A percentile compares a stretch with the other conserved stretches of the same genome.
These are phyloP conservation scores for Aspergillus coremiiformis DNA, from an alignment of 495 filamentous ascomycete genomes.

Conservation along the genomic window DNA sequence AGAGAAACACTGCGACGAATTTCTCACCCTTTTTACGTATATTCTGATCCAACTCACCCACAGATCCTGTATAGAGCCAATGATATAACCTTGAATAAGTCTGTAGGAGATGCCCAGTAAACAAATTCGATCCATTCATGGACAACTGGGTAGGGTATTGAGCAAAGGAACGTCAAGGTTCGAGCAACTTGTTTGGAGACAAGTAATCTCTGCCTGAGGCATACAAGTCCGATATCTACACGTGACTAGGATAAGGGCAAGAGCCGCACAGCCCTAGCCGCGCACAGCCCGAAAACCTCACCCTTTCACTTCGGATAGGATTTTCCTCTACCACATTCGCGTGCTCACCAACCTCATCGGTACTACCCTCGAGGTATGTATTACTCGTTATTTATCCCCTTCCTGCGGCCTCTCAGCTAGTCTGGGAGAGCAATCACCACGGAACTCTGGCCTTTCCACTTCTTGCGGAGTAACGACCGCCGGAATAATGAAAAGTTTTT, in stretches of 20 bases:
- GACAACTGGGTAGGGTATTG: neutral
- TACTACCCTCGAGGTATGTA: constrained; percentile 43
- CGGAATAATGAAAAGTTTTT: neutral
- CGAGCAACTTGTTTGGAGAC: neutral
- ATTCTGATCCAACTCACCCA: constrained; percentile 14
- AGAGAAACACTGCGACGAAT: constrained; percentile 35
- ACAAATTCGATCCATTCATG: neutral
- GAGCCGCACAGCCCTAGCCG: constrained; percentile 21
- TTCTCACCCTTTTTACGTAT: constrained; percentile 26
- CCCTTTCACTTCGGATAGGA: constrained; percentile 10
- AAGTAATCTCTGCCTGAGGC: constrained; percentile 32
- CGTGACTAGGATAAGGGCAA: constrained; percentile 26
- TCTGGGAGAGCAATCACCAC: constrained; percentile 43
- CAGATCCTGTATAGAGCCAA: constrained; percentile 29
- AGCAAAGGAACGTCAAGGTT: neutral
- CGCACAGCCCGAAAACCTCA: constrained; percentile 29
- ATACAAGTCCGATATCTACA: neutral
- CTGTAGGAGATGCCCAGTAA: neutral
- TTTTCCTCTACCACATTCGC: constrained; percentile 10
- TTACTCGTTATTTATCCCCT: constrained; percentile 12
- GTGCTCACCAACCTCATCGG: constrained; percentile 24
- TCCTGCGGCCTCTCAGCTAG: constrained; percentile 42
- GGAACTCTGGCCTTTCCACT: constrained; percentile 9
- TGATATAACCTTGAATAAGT: constrained; percentile 16
- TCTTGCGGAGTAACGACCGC: constrained; percentile 1